Evolutionary conservation across 2,329 filamentous ascomycete species (phyloP), one percentile per base, ranked within the genome.

Genomic region (Fonsecaea erecta): DNA sequence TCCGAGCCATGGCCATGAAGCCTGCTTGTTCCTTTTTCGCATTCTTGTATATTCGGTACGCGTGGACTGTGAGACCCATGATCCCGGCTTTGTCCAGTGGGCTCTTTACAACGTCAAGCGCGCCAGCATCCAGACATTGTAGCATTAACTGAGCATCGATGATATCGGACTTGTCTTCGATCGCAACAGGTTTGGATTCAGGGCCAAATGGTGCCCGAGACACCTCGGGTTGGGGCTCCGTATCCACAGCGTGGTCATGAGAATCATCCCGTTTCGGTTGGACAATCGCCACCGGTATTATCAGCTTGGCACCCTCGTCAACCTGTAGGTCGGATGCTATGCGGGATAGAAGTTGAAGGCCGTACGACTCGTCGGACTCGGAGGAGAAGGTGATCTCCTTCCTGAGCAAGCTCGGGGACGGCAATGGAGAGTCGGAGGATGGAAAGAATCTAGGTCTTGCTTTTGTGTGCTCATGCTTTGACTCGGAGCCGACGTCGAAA

Each of bases 41-140:
- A 72, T 93, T 88, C 76, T 91, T 91, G 74, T 91, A 90, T 53
- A 90, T 88, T 72, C 90, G 88, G 79, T 96, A 96, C 52, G 91
- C 92, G 75, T 94, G 92, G 16, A 95, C 87, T 66, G 91, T 88
- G 57, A 97, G 82, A 32, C 89, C 88, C 65, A 91, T 88, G 55
- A 94, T 85, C 71, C 89, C 88, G 60, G 91, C 88, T 54, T 84
- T 83, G 67, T 90, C 88, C 43, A 98, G 78, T 1, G 94, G 94
- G 72, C 90, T 92, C 28, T 88, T 86, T 68, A 97, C 83, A 55
- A 97, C 91, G 77, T 98, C 94, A 32, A 90, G 84, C 11, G 94
- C 94, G 37, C 95, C 95, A 3, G 90, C 87, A 73, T 97, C 92
- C 26, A 98, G 80, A 74, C 92, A 97, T 72, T 84, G 87, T 71